Percentiles rank a stretch among this genome's conserved stretches.
phyloP scores from a whole-genome alignment of 163 green algal genomes.

The Scenedesmus sp. region DNA sequence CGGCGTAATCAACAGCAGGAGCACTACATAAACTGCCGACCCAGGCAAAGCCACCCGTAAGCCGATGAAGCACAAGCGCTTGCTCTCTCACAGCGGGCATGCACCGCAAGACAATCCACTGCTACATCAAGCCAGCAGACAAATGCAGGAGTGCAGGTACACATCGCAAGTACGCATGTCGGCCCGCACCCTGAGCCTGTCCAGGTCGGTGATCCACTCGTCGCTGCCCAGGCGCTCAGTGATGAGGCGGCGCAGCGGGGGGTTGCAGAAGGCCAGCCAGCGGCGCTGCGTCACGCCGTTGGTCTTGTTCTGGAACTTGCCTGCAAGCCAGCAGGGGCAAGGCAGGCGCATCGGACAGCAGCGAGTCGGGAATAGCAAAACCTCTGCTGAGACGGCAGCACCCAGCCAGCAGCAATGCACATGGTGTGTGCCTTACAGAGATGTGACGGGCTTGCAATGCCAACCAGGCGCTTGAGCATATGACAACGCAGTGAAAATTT shows the following conservation, averaged over 20 bases:
- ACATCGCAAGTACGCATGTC: not conserved
- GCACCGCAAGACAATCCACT: not conserved
- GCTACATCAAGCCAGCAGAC: not conserved
- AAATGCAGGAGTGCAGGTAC: not conserved
- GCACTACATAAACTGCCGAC: no score
- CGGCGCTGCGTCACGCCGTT: slow-evolving; percentile 96
- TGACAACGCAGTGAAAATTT: no score
- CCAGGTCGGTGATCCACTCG: slow-evolving; percentile 94
- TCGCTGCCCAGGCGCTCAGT: slow-evolving; percentile 90
- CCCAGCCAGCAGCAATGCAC: no score
- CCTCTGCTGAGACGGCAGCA: no score
- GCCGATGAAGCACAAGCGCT: no score
- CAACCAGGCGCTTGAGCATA: not conserved
- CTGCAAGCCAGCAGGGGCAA: no score
- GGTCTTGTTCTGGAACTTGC: slow-evolving; percentile 99
- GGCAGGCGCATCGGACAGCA: not conserved
- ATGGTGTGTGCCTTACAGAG: no score
- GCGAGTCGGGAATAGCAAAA: not conserved
- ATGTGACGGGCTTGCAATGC: no score
- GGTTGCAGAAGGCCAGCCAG: slow-evolving; percentile 99
- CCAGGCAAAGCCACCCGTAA: no score
- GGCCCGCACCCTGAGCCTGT: slow-evolving; percentile 76
- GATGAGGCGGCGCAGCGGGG: slow-evolving; percentile 89
- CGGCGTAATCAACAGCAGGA: no score
- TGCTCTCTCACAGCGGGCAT: no score